Base-by-base conservation (phyloP, 2,329 filamentous ascomycete genomes). In the Phoma sp. region DNA sequence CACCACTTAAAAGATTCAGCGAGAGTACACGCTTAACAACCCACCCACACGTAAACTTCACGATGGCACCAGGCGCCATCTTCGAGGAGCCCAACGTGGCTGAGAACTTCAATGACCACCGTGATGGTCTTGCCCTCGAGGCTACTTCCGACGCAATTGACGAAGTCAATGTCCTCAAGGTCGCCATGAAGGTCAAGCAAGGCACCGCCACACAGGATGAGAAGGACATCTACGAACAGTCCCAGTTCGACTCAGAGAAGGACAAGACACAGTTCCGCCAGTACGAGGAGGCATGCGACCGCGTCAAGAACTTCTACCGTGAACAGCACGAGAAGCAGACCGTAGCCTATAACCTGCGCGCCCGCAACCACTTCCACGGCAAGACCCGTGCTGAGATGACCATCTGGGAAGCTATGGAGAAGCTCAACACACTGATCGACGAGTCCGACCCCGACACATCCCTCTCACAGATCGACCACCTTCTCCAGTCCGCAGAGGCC, bases 371-470 rank as follows among this genome's bases (percentile, higher is more conserved):
- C 48, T 91, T 92, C 78, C 79, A 87, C 74, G 82, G 81, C 60
- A 84, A 87, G 57, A 84, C 84, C 1, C 85, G 89, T 47, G 86
- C 88, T 14, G 83, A 89, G 74, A 91, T 96, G 90, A 89, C 87
- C 58, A 83, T 96, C 73, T 96, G 92, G 92, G 82, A 96, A 74
- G 92, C 92, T 17, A 95, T 96, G 78, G 91, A 96, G 83, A 93
- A 92, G 77, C 87, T 96, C 69, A 91, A 96, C 83, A 92, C 89
- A 0, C 84, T 96, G 46, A 90, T 96, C 74, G 92, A 96, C 77
- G 90, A 96, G 77, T 92, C 88, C 17, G 92, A 96, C 78, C 92
- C 92, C 1, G 92, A 96, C 78, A 96, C 92, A 38, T 86, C 85
- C 40, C 87, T 96, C 59, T 89, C 87, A 23, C 92, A 96, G 79